Evolutionary conservation across 2,329 filamentous ascomycete genomes (phyloP), one percentile per base, ranked within the genome.

Genomic region (Tolypocladium cylindrosporum): DNA sequence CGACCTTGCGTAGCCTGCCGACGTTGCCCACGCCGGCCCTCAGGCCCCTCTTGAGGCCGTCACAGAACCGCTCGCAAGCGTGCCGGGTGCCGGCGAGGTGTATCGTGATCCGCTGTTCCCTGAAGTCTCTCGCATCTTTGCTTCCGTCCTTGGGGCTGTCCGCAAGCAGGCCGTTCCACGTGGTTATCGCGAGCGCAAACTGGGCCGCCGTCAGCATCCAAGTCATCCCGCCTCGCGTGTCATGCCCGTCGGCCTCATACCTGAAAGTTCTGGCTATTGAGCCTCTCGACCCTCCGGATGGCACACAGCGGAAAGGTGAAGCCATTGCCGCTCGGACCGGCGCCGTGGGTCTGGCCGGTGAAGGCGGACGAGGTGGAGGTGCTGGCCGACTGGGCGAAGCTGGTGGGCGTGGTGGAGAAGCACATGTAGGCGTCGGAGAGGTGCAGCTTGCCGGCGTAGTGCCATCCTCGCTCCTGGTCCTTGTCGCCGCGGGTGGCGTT

Each of bases 351-450:
- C 71, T 96, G 90, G 19, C 92, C 94, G 4, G 91, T 95, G 74
- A 95, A 97, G 59, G 85, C 84, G 53, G 88, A 90, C 24, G 91
- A 92, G 0, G 88, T 87, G 61, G 85, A 87, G 24, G 88, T 85
- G 71, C 86, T 96, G 19, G 93, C 88, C 0, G 88, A 87, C 62
- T 86, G 86, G 48, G 90, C 73, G 73, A 97, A 97, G 75, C 91
- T 95, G 11, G 91, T 89, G 19, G 90, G 87, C 56, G 94, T 90
- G 9, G 94, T 97, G 0, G 92, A 97, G 78, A 99, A 99, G 79
- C 92, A 97, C 66, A 99, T 85, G 74, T 89, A 99, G 65, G 89
- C 84, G 75, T 99, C 93, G 72, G 91, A 97, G 62, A 99, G 78
- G 71, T 99, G 93, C 56, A 99, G 83, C 73, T 92, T 92, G 55